Percentiles rank a stretch among this genome's conserved stretches.
phyloP scores from a whole-genome alignment of 441 rosid genomes.

The Isatis lusitanica region DNA sequence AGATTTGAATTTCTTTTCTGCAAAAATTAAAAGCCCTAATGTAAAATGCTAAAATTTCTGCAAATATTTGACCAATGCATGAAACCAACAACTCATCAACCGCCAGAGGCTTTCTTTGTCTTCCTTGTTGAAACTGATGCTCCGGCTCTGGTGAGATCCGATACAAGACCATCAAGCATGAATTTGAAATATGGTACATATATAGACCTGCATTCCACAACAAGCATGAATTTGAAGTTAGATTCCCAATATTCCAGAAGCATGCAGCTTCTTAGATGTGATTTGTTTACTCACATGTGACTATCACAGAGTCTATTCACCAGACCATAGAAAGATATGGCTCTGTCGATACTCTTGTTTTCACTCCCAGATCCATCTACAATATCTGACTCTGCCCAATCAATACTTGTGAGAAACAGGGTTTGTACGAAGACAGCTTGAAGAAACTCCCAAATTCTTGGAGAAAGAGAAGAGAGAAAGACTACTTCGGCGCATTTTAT shows the following conservation, averaged over 20 bases:
- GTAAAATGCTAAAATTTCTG: too few species aligned
- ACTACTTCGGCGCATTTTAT: slow-evolving; percentile 37
- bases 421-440: slow-evolving; percentile 83
- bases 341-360: slow-evolving; percentile 56
- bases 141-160: slow-evolving; percentile 55
- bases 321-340: slow-evolving; percentile 75
- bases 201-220: slow-evolving; percentile 64
- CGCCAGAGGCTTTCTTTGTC: slow-evolving; percentile 85
- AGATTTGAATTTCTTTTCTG: not conserved
- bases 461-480: too few species aligned
- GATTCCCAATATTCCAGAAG: slow-evolving; percentile 13
- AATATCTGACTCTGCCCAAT: slow-evolving; percentile 78
- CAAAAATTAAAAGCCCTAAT: too few species aligned
- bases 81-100: slow-evolving; percentile 72
- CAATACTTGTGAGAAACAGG: slow-evolving; percentile 75
- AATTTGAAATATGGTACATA: slow-evolving; percentile 92
- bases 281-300: slow-evolving; percentile 67
- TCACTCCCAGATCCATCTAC: slow-evolving; percentile 48
- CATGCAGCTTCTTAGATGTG: not conserved
- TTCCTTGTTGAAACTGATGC: slow-evolving; percentile 48
- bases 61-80: slow-evolving; percentile 73
- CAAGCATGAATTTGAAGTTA: slow-evolving; percentile 16
- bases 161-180: slow-evolving; percentile 66
- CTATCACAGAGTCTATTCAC: slow-evolving; percentile 80
- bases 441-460: slow-evolving; percentile 55